These are phyloP conservation scores for Populus deltoides DNA, from an alignment of 345 rosid species.

Conservation along the genomic window DNA sequence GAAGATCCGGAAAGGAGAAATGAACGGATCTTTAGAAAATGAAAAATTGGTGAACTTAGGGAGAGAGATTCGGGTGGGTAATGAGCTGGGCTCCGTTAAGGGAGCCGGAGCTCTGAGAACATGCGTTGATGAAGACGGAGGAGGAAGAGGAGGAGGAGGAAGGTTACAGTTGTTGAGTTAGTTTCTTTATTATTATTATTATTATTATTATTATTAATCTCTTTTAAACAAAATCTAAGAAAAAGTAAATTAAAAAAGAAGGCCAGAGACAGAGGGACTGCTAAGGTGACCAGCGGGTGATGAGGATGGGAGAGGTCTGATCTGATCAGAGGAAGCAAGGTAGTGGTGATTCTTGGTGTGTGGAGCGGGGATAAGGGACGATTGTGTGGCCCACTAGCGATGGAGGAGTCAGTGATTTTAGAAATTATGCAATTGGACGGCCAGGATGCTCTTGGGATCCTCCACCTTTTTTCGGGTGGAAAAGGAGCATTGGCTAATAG, in stretches of 20 bases:
- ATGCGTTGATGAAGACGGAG: slow-evolving; percentile 9
- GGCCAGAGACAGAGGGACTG: background rate
- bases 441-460: slow-evolving; percentile 3
- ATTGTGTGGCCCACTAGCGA: background rate
- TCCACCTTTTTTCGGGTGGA: background rate
- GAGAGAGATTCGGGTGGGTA: background rate
- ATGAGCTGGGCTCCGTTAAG: slow-evolving; percentile 47
- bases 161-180: background rate
- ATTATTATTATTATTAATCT: background rate
- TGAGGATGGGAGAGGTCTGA: background rate
- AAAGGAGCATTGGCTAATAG: background rate
- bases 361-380: background rate
- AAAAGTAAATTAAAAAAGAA: too few relatives aligned
- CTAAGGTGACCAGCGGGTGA: slow-evolving; percentile 2
- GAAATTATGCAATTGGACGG: background rate
- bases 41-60: background rate
- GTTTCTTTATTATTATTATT: background rate
- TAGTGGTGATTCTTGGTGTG: background rate
- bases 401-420: background rate
- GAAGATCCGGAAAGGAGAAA: slow-evolving; percentile 28
- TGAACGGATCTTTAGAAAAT: slow-evolving; percentile 9
- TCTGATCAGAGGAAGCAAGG: background rate
- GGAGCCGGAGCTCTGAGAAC: slow-evolving; percentile 67
- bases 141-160: background rate
- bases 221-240: background rate